Evolutionary conservation across 805 yeast genomes (phyloP).

Genomic region (Barnettozyma sucrosica): DNA sequence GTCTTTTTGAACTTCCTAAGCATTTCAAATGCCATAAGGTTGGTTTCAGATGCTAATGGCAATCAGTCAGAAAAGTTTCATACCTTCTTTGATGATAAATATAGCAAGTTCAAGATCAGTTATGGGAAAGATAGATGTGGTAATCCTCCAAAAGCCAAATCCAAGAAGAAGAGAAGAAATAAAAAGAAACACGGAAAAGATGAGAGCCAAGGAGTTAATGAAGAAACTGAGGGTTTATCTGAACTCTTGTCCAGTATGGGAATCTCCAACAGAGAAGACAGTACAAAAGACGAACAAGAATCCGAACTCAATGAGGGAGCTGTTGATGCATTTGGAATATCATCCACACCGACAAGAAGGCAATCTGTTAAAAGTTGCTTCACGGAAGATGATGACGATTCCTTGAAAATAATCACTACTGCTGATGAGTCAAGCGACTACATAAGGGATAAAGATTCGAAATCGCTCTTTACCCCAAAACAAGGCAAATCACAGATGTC

Average conservation of each 20-base stretch:
- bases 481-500: not conserved
- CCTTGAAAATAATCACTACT: slow-evolving; percentile 3
- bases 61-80: slow-evolving; percentile 31
- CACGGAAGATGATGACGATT: slow-evolving; percentile 3
- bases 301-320: slow-evolving; percentile 1
- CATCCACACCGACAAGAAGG: slow-evolving; percentile 4
- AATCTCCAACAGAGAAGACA: slow-evolving; percentile 8
- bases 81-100: slow-evolving; percentile 38
- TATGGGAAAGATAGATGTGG: slow-evolving; percentile 82
- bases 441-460: not conserved
- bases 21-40: slow-evolving; percentile 55
- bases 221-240: slow-evolving; percentile 15
- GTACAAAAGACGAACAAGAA: not conserved
- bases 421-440: not conserved
- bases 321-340: slow-evolving; percentile 20
- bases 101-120: slow-evolving; percentile 49
- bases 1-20: slow-evolving; percentile 69
- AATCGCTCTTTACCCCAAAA: not conserved
- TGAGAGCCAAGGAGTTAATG: slow-evolving; percentile 12
- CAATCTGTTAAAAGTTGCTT: not conserved
- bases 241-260: slow-evolving; percentile 24
- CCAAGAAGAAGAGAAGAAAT: slow-evolving; percentile 30
- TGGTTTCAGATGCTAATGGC: slow-evolving; percentile 53
- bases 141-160: slow-evolving; percentile 48
- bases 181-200: not conserved